Evolutionary conservation across 176 grass and related monocot species (phyloP), one percentile per base, ranked within the genome.

Genomic region (Avena atlantica): DNA sequence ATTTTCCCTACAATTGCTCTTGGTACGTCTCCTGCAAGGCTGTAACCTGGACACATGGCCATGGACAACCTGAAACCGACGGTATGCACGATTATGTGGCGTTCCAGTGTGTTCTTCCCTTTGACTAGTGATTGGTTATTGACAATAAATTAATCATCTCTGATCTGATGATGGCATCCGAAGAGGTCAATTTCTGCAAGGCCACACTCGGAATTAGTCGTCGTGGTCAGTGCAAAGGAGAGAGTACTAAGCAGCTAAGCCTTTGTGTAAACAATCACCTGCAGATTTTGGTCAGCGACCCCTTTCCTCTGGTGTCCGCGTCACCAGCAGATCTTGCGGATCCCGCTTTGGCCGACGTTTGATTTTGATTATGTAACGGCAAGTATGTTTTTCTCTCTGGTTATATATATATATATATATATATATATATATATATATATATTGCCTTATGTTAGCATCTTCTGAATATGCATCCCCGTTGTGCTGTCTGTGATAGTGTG

Each of bases 261-360:
- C 48, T 83, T 12, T n/a, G 49, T n/a, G 49, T 61, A 81, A 25
- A 20, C 40, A 51, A 51, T 14, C 65, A 45, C 65, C 76, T 52
- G 57, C 78, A 79, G 57, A 65, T 67, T 87, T 80, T 3, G 58
- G 85, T 84, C 75, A 84, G 76, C 58, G 37, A 56, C 74, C 81
- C 80, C 34, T 65, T 80, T 75, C 74, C 34, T 57, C 34, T 57
- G 65, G 36, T 75, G 85, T 50, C 74, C 9, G 81, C 66, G 67
- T 87, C 56, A 36, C 13, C 12, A 70, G 37, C 78, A 15, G 49
- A 87, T 87, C 59, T 59, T 60, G 37, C 12, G 3, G 47, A 79
- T 91, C 58, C 0, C 37, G 1, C 71, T 87, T 79, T 87, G 50
- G 80, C 76, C 15, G 4, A 51, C 57, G 67, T 48, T 67, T n/a